Base-by-base conservation (phyloP, 306 rosid genomes). In the Rosa lucieae region DNA sequence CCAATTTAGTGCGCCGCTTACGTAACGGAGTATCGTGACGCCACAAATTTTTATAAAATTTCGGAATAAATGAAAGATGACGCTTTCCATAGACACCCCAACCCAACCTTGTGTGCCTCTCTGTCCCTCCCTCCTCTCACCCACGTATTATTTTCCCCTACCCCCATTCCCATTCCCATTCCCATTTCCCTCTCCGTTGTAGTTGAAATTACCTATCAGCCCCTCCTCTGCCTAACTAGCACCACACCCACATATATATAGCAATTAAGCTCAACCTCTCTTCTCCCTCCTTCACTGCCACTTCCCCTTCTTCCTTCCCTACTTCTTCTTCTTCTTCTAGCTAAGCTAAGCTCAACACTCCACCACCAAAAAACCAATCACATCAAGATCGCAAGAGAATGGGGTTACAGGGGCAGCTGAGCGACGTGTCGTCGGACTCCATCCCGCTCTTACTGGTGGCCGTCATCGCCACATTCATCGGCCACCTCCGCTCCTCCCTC, bases 341-440 rank as follows among this genome's bases (percentile, higher is more conserved):
- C 65, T 2, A 58, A 55, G 62, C 62, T 18, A 17, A 20, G 6
- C 62, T 8, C 7, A 44, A 44, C 26, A 17, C 23, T 55, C 62
- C 10, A 20, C 23, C 8, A 55, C 37, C 37, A 32, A 32, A 32
- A 32, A 8, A 4, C 26, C 10, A 18, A 6, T 11, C 7, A 53
- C 21, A 20, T 5, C 21, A 20, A 5, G 37, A 32, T 32, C 37
- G 37, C 21, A 5, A 11, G 37, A 32, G 37, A 53, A 56, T 93
- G 98, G 97, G 98, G 6, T 78, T 94, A 56, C 97, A 89, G 35
- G 89, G 76, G 85, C 92, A 94, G 72, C 72, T 94, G 75, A 84
- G 85, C 87, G 97, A 94, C 82, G 89, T 94, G 76, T 91, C 97
- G 65, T 91, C 93, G 4, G 97, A 87, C 62, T 94, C 98, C 11